Evolutionary conservation across 2,329 filamentous ascomycete species (phyloP).

Genomic region (Cryphonectria parasitica): DNA sequence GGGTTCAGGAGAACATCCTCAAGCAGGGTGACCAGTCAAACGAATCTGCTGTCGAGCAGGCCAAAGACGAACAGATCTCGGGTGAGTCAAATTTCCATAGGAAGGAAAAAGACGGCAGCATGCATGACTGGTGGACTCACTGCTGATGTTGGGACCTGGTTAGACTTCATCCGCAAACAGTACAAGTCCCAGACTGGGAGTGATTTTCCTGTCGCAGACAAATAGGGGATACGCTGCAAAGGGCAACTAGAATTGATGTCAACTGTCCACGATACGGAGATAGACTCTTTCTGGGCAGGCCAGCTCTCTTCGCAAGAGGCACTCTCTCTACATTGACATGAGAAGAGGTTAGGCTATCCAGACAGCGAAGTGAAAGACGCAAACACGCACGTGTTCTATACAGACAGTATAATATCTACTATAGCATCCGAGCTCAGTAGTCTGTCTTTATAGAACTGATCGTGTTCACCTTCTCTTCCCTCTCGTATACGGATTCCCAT

Average conservation of each 20-base stretch:
- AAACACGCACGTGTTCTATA: background rate
- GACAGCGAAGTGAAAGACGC: background rate
- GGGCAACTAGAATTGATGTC: too few relatives aligned
- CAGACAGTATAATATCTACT: background rate
- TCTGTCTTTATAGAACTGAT: background rate
- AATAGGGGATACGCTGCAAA: constrained; percentile 48
- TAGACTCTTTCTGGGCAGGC: background rate
- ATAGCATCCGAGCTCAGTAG: background rate
- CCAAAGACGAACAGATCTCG: constrained; percentile 76
- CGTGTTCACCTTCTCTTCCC: background rate
- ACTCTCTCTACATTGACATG: background rate
- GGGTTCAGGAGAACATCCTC: constrained; percentile 75
- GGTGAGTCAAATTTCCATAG: constrained; percentile 10
- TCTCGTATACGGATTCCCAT: background rate
- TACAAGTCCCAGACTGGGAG: constrained; percentile 72
- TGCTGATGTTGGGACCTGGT: constrained; percentile 33
- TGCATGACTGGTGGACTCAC: background rate
- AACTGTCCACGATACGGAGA: background rate
- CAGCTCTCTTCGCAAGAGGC: background rate
- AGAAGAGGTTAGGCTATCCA: background rate
- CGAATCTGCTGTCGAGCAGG: constrained; percentile 75
- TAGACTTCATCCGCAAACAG: constrained; percentile 69
- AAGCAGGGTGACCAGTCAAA: constrained; percentile 73
- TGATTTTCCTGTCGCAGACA: constrained; percentile 73
- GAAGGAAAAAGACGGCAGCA: background rate